These are phyloP conservation scores for Pseudocercospora crystallina DNA, from an alignment of 2,329 filamentous ascomycete genomes.

Conservation along the genomic window DNA sequence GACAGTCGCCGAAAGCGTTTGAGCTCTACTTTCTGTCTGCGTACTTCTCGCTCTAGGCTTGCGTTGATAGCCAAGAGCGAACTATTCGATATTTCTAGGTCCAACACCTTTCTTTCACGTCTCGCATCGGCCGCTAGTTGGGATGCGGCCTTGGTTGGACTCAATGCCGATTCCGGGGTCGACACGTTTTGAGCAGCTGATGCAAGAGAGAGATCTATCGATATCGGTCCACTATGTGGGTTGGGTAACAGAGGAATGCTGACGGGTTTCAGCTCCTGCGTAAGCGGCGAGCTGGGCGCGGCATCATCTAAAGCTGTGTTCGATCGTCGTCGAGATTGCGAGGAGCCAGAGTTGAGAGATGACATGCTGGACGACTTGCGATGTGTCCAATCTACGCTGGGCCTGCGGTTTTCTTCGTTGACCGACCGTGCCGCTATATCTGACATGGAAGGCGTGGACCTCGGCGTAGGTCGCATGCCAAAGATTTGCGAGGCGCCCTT, in stretches of 20 bases:
- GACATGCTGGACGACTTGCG: slow-evolving; percentile 43
- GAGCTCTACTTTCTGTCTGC: slow-evolving; percentile 86
- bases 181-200: slow-evolving; percentile 14
- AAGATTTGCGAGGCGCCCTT: slow-evolving; percentile 52
- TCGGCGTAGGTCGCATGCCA: slow-evolving; percentile 31
- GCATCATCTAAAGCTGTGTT: slow-evolving; percentile 28
- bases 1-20: slow-evolving; percentile 84
- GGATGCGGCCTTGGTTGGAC: slow-evolving; percentile 54
- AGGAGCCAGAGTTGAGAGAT: slow-evolving; percentile 45
- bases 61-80: slow-evolving; percentile 93
- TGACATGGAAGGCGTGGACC: slow-evolving; percentile 8
- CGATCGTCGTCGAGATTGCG: slow-evolving; percentile 33
- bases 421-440: not conserved
- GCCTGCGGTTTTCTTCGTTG: slow-evolving; percentile 13
- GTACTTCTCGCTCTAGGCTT: slow-evolving; percentile 83
- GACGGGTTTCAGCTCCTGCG: slow-evolving; percentile 17
- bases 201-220: slow-evolving; percentile 31
- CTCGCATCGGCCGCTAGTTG: slow-evolving; percentile 85
- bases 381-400: slow-evolving; percentile 21
- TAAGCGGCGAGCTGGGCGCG: slow-evolving; percentile 21
- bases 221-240: slow-evolving; percentile 20
- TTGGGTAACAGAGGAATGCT: slow-evolving; percentile 18
- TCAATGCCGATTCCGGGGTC: slow-evolving; percentile 29
- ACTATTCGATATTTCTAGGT: slow-evolving; percentile 94
- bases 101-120: slow-evolving; percentile 89